These are phyloP conservation scores for Candida ficus DNA, from an alignment of 805 yeast species.

Conservation along the genomic window DNA sequence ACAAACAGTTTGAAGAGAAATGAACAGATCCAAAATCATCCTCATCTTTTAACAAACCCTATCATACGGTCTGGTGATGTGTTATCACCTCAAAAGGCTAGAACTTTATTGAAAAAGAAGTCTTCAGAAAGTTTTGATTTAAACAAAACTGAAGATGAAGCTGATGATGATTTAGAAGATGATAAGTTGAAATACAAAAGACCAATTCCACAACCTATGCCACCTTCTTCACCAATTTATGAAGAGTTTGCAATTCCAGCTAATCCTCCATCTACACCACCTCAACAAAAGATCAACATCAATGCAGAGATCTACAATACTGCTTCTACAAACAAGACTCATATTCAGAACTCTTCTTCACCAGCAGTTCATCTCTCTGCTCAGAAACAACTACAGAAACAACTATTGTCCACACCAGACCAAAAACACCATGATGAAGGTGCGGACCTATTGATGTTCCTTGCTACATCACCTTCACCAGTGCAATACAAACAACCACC, in stretches of 20 bases:
- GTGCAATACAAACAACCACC: slow-evolving; percentile 22
- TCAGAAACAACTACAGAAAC: slow-evolving; percentile 10
- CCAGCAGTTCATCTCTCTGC: slow-evolving; percentile 6
- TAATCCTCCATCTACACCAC: slow-evolving; percentile 24
- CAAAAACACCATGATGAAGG: slow-evolving; percentile 47
- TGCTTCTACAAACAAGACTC: slow-evolving; percentile 24
- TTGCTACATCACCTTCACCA: slow-evolving; percentile 81
- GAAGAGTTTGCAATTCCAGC: slow-evolving; percentile 16
- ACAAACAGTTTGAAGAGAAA: not conserved
- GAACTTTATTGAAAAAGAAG: slow-evolving; percentile 12
- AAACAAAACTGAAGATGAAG: slow-evolving; percentile 21
- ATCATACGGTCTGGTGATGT: no score
- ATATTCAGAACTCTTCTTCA: slow-evolving; percentile 19
- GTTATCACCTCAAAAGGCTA: no score
- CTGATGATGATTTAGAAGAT: slow-evolving; percentile 10
- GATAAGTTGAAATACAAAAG: not conserved
- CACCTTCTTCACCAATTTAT: slow-evolving; percentile 25
- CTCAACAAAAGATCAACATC: slow-evolving; percentile 21
- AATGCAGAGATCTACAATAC: slow-evolving; percentile 23
- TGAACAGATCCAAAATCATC: no score
- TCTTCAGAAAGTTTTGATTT: slow-evolving; percentile 19
- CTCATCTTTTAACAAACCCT: no score
- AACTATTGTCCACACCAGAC: slow-evolving; percentile 21
- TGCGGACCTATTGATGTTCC: slow-evolving; percentile 72
- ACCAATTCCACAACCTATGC: slow-evolving; percentile 9